phyloP scores from a whole-genome alignment of 2,329 filamentous ascomycete genomes.

The Emericellopsis atlantica region DNA sequence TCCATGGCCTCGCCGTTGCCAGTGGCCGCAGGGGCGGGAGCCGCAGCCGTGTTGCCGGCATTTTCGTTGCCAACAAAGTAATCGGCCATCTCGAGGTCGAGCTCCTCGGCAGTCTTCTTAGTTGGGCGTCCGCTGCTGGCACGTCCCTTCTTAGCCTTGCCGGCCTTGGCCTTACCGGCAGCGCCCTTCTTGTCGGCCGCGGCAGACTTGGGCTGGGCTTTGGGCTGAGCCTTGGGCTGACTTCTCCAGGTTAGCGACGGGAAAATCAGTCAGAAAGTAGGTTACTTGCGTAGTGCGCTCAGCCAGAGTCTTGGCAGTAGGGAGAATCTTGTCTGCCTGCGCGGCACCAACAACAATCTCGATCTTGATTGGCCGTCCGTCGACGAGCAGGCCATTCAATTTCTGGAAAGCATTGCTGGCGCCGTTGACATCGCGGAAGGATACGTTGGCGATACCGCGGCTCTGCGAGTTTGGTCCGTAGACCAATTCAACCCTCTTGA shows the following conservation, averaged over 20 bases:
- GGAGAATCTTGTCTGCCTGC: conserved; percentile 53
- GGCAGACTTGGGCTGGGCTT: conserved; percentile 72
- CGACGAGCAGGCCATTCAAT: conserved; percentile 81
- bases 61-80: conserved; percentile 56
- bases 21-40: conserved; percentile 20
- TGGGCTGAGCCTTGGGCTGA: conserved; percentile 36
- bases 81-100: conserved; percentile 95
- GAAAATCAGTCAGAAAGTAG: not conserved
- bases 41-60: conserved; percentile 22
- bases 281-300: conserved; percentile 63
- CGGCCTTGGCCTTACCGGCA: conserved; percentile 21
- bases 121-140: conserved; percentile 50
- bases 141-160: conserved; percentile 39
- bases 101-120: conserved; percentile 87
- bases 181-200: conserved; percentile 57
- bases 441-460: conserved; percentile 83
- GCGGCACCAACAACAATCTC: conserved; percentile 80
- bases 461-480: conserved; percentile 89
- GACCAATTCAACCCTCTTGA: conserved; percentile 83
- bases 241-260: conserved; percentile 6
- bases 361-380: conserved; percentile 86
- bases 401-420: conserved; percentile 74
- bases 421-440: conserved; percentile 69
- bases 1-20: conserved; percentile 49
- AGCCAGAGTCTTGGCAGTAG: conserved; percentile 57